phyloP scores from a whole-genome alignment of 805 yeast genomes.

The Pichia phayaonensis region DNA sequence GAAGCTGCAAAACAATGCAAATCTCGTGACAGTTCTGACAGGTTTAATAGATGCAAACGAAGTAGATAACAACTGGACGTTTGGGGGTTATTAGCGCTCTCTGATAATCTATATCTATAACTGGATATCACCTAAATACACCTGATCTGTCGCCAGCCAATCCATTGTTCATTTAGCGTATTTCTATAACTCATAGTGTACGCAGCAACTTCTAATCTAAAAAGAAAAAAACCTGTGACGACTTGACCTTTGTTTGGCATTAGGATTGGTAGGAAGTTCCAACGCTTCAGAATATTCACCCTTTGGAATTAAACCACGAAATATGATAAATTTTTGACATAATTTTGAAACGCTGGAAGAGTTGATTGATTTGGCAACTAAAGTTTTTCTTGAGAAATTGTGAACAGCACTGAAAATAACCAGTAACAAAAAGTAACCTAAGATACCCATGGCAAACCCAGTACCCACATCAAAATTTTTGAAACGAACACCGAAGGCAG shows the following conservation, averaged over 20 bases:
- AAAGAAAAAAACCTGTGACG: slow-evolving; percentile 3
- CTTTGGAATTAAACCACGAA: slow-evolving; percentile 32
- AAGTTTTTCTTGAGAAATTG: slow-evolving; percentile 26
- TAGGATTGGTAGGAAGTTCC: slow-evolving; percentile 8
- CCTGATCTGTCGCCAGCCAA: slow-evolving; percentile 27
- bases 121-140: too few relatives aligned
- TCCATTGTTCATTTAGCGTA: not conserved
- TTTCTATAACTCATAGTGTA: slow-evolving; percentile 2
- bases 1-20: too few relatives aligned
- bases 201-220: slow-evolving; percentile 8
- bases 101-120: too few relatives aligned
- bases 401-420: slow-evolving; percentile 28
- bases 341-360: slow-evolving; percentile 6
- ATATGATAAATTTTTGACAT: slow-evolving; percentile 27
- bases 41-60: too few relatives aligned
- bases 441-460: slow-evolving; percentile 29
- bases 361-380: slow-evolving; percentile 23
- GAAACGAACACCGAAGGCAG: not conserved
- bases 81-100: too few relatives aligned
- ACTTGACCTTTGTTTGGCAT: slow-evolving; percentile 10
- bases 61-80: too few relatives aligned
- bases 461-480: not conserved
- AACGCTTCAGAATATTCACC: slow-evolving; percentile 14
- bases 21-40: too few relatives aligned
- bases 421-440: slow-evolving; percentile 34